Percentiles rank a stretch among this genome's conserved stretches.
Conservation (phyloP, 257 asterid genomes). For the Eustoma russellianum region DNA sequence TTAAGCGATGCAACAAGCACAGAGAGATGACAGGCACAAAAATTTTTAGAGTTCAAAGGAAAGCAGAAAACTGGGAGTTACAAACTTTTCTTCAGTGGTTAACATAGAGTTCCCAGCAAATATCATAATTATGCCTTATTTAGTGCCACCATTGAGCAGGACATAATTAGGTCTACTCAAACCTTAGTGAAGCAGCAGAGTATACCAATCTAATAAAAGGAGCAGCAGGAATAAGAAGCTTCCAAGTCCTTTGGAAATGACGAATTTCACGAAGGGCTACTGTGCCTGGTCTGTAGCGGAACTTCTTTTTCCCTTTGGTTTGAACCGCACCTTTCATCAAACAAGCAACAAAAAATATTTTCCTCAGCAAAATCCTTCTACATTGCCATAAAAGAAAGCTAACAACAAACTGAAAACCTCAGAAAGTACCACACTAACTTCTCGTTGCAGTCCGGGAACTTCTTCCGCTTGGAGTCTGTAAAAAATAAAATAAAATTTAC, state of each 20-base stretch:
- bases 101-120: too few species aligned
- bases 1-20: too few species aligned
- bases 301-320: slow-evolving; percentile 18
- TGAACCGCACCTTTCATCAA: slow-evolving; percentile 15
- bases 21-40: too few species aligned
- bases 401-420: neutral
- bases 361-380: slow-evolving; percentile 4
- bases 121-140: too few species aligned
- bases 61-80: too few species aligned
- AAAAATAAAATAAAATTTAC: slow-evolving; percentile 3
- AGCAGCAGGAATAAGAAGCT: slow-evolving; percentile 77
- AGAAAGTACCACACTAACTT: slow-evolving; percentile 18
- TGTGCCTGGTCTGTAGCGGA: slow-evolving; percentile 57
- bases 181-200: too few species aligned
- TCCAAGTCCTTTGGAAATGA: slow-evolving; percentile 50
- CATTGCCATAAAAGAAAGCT: slow-evolving; percentile 5
- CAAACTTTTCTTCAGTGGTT: too few species aligned
- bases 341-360: neutral
- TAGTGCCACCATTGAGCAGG: too few species aligned
- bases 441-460: slow-evolving; percentile 20
- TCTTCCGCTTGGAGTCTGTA: slow-evolving; percentile 27
- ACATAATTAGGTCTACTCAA: too few species aligned
- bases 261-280: slow-evolving; percentile 83
- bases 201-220: slow-evolving; percentile 48
- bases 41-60: too few species aligned